Evolutionary conservation across 768 basidiomycete species (phyloP).

Genomic region (Hydnum rufescens): DNA sequence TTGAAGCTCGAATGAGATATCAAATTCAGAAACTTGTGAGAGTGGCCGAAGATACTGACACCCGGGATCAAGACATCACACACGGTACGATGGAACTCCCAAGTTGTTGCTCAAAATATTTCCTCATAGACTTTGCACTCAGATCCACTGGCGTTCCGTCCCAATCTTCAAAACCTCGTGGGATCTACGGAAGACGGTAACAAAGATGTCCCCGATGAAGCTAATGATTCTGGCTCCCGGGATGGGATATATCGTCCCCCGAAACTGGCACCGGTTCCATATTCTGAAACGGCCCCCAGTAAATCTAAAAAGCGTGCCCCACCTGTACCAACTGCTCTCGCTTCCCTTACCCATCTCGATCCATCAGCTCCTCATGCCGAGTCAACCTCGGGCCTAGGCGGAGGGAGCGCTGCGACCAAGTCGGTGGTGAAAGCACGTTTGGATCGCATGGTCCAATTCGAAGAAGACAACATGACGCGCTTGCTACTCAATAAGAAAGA

Average conservation of each 20-base stretch:
- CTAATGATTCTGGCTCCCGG: constrained; percentile 19
- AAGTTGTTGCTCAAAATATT: neutral
- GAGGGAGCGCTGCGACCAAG: constrained; percentile 28
- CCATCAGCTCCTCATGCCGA: constrained; percentile 48
- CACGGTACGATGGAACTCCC: constrained; percentile 32
- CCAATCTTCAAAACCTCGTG: constrained; percentile 63
- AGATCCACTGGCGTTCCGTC: constrained; percentile 87
- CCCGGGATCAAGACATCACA: constrained; percentile 21
- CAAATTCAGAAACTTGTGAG: constrained; percentile 89
- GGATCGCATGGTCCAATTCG: constrained; percentile 64
- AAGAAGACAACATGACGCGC: constrained; percentile 88
- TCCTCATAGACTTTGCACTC: constrained; percentile 1
- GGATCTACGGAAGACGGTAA: constrained; percentile 12
- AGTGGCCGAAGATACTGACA: constrained; percentile 37
- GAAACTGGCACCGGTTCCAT: constrained; percentile 74
- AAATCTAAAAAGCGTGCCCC: constrained; percentile 26
- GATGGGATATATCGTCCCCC: constrained; percentile 63
- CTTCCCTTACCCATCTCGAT: constrained; percentile 29
- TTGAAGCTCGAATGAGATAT: constrained; percentile 79
- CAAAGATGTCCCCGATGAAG: constrained; percentile 18
- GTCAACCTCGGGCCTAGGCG: constrained; percentile 50
- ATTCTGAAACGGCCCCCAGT: constrained; percentile 34
- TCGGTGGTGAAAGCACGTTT: constrained; percentile 55
- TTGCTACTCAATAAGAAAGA: constrained; percentile 83
- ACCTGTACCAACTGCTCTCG: constrained; percentile 45